A percentile compares a stretch with the other conserved stretches of the same genome.
These are phyloP conservation scores for Zygoascus tannicola DNA, from an alignment of 805 yeast genomes.

Conservation along the genomic window DNA sequence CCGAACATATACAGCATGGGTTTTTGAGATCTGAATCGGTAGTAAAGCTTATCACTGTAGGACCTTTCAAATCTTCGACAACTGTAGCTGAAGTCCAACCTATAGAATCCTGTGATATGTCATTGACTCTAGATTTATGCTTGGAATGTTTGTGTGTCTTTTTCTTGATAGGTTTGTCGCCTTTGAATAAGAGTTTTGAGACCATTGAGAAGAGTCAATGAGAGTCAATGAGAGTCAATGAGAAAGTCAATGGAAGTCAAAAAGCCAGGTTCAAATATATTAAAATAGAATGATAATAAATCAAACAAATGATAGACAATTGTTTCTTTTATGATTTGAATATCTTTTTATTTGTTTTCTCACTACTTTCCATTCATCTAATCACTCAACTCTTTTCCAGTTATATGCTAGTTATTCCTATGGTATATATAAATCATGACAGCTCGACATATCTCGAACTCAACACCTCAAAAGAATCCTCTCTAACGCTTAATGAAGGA, in stretches of 20 bases:
- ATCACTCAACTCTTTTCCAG: too few relatives aligned
- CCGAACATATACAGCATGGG: conserved; percentile 15
- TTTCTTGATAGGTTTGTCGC: conserved; percentile 19
- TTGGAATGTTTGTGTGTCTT: conserved; percentile 2
- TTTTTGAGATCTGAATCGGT: conserved; percentile 1
- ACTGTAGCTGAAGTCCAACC: conserved; percentile 26
- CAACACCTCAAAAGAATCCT: conserved; percentile 14
- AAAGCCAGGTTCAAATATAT: not conserved
- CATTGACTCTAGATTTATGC: not conserved
- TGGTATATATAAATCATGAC: too few relatives aligned
- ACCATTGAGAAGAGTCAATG: conserved; percentile 24
- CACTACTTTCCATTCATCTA: too few relatives aligned
- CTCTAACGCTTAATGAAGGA: conserved; percentile 5
- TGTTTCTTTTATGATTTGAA: too few relatives aligned
- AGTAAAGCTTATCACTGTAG: conserved; percentile 22
- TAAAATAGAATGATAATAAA: not conserved
- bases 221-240: too few relatives aligned
- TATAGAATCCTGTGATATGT: not conserved
- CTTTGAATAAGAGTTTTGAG: conserved; percentile 31
- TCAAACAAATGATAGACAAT: not conserved
- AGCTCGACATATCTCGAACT: conserved; percentile 13
- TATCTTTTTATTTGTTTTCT: too few relatives aligned
- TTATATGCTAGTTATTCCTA: too few relatives aligned
- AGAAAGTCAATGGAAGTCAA: too few relatives aligned
- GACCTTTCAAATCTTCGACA: conserved; percentile 28